These are phyloP conservation scores for Mycena latifolia DNA, from an alignment of 768 basidiomycete species.

Conservation along the genomic window DNA sequence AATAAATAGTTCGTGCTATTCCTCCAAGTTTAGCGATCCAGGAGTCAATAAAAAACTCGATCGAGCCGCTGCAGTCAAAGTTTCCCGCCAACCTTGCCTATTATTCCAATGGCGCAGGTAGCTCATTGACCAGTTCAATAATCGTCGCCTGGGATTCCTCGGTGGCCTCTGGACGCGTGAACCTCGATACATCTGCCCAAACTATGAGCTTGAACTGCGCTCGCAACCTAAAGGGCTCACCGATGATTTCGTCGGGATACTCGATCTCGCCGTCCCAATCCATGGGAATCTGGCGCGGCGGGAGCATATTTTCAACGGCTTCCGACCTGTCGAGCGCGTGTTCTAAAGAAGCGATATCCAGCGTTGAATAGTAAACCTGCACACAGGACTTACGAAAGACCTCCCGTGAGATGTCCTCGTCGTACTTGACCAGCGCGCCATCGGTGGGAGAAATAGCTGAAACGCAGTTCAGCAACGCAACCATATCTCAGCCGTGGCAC, in stretches of 20 bases:
- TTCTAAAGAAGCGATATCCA: background rate
- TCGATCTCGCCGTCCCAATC: conserved; percentile 25
- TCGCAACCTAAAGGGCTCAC: background rate
- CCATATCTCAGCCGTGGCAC: background rate
- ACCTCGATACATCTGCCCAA: background rate
- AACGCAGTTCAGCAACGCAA: background rate
- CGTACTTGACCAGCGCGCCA: conserved; percentile 20
- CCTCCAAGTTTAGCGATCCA: too few relatives aligned
- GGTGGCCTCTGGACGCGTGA: conserved; percentile 3
- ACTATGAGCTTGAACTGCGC: background rate
- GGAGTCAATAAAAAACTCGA: too few relatives aligned
- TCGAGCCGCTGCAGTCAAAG: too few relatives aligned
- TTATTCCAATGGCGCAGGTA: too few relatives aligned
- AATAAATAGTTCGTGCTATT: too few relatives aligned
- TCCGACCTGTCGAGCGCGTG: conserved; percentile 14
- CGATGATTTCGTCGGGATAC: conserved; percentile 12
- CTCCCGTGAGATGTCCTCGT: conserved; percentile 20
- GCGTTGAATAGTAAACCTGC: background rate
- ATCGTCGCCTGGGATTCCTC: conserved; percentile 22
- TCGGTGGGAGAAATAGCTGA: conserved; percentile 22
- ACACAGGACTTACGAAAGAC: conserved; percentile 16
- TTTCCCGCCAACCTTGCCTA: too few relatives aligned
- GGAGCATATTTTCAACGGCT: conserved; percentile 25
- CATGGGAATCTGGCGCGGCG: conserved; percentile 14
- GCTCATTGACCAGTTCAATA: conserved; percentile 5